phyloP scores from a whole-genome alignment of 2,329 filamentous ascomycete species.

The Fusarium nygamai region DNA sequence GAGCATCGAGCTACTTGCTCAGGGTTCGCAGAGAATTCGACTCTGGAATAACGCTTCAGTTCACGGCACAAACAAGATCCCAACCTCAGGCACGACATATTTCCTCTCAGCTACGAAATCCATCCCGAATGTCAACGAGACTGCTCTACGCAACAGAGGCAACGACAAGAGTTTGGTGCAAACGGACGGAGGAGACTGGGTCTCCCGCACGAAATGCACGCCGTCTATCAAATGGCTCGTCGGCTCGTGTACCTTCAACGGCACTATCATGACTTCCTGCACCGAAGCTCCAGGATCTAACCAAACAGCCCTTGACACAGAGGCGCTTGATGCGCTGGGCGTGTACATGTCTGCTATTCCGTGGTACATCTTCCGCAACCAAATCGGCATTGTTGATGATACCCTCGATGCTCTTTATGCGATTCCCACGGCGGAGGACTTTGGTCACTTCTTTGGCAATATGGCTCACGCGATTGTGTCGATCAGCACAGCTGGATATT shows the following conservation, averaged over 20 bases:
- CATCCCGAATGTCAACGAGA: constrained; percentile 31
- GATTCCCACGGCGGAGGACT: constrained; percentile 31
- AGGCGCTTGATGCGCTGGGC: constrained; percentile 13
- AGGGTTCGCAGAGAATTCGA: constrained; percentile 14
- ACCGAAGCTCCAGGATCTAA: not conserved
- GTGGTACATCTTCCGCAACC: constrained; percentile 32
- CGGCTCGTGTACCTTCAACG: constrained; percentile 33
- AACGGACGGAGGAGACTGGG: constrained; percentile 26
- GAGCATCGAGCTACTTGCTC: constrained; percentile 17
- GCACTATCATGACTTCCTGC: constrained; percentile 31
- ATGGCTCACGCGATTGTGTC: constrained; percentile 36
- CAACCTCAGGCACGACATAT: constrained; percentile 11
- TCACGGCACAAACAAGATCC: constrained; percentile 11
- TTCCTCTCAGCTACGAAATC: constrained; percentile 29
- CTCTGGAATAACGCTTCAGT: constrained; percentile 24
- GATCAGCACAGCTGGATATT: constrained; percentile 34
- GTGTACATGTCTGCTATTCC: constrained; percentile 39
- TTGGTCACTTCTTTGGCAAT: constrained; percentile 34
- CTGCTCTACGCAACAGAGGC: constrained; percentile 10
- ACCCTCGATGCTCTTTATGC: constrained; percentile 32
- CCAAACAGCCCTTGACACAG: constrained; percentile 21
- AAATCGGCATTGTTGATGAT: constrained; percentile 24
- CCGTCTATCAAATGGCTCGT: constrained; percentile 26
- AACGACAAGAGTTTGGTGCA: constrained; percentile 27
- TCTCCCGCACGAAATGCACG: constrained; percentile 31